These are phyloP conservation scores for Epipyxis sp. DNA, from an alignment of 108 stramenopile genomes.

Conservation along the genomic window DNA sequence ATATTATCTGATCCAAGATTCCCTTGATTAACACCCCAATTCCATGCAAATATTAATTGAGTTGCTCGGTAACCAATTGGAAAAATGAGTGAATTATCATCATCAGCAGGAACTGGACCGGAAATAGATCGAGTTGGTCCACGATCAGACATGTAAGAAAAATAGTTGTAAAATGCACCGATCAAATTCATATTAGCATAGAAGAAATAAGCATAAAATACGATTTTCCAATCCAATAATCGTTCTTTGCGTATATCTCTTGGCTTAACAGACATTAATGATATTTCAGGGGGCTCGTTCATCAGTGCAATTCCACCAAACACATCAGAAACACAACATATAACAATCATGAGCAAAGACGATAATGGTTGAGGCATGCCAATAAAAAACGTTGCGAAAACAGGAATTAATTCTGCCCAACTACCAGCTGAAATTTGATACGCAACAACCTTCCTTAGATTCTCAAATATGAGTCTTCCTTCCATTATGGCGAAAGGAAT, in stretches of 20 bases:
- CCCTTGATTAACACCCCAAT: not conserved
- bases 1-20: not conserved
- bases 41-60: not conserved
- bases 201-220: not conserved
- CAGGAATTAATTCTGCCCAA: not conserved
- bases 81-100: not conserved
- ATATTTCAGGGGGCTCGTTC: conserved; percentile 52
- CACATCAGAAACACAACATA: too few relatives aligned
- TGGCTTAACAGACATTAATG: not conserved
- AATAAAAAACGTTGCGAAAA: not conserved
- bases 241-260: not conserved
- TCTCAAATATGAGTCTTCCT: conserved; percentile 14
- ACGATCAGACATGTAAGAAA: not conserved
- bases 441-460: conserved; percentile 34
- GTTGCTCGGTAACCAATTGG: not conserved
- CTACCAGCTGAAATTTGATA: not conserved
- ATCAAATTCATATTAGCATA: not conserved
- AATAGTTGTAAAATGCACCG: conserved; percentile 1
- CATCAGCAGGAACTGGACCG: not conserved
- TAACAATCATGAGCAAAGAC: conserved; percentile 57
- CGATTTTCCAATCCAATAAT: not conserved
- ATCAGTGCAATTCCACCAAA: conserved; percentile 66
- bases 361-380: not conserved
- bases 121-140: not conserved
- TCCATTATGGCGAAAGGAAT: conserved; percentile 12